Base-by-base conservation (phyloP, 176 grass and related monocot genomes). In the Eleusine indica region DNA sequence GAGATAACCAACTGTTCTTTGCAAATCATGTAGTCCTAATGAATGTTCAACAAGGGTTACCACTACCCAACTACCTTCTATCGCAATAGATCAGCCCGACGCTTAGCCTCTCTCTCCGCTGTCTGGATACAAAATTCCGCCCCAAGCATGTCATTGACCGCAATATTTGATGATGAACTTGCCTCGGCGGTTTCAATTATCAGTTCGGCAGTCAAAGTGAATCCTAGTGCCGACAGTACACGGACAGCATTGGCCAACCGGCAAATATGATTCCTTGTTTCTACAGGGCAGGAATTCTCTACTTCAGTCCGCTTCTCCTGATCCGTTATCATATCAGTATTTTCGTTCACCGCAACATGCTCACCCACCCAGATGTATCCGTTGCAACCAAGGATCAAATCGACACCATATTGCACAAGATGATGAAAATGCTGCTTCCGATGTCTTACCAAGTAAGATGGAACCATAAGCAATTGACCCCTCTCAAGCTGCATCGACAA, bases 371-470 rank as follows among this genome's bases (percentile, higher is more conserved):
- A 99, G 54, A 99, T 77, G 83, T 90, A 99, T 19, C 96, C 96
- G 0, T 96, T 99, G 81, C 93, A 94, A 39, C 96, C 96, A 62
- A 99, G 87, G 87, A 99, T 96, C 70, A 99, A 71, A 79, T 96
- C 93, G 0, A 94, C 83, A 2, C 82, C 69, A 61, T 96, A 99
- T 80, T 94, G 85, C 30, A 92, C 89, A 1, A 99, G 79, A 67
- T 96, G 89, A 66, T 94, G 96, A 68, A 96, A 94, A 74, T 99
- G 96, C 22, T 96, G 93, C 76, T 99, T 99, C 83, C 90, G 81
- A 18, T 86, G 85, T 81, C 94, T 96, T 61, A 96, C 87, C 73
- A 96, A 90, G 67, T 98, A 98, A 28, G 91, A 85, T 75, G 91
- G 87, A 21, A 94, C 93, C 1, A 62, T 92, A 12, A 96, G 82